A percentile compares a stretch with the other conserved stretches of the same genome.
phyloP scores from a whole-genome alignment of 2,329 filamentous ascomycete genomes.

The Xylariales sp. region DNA sequence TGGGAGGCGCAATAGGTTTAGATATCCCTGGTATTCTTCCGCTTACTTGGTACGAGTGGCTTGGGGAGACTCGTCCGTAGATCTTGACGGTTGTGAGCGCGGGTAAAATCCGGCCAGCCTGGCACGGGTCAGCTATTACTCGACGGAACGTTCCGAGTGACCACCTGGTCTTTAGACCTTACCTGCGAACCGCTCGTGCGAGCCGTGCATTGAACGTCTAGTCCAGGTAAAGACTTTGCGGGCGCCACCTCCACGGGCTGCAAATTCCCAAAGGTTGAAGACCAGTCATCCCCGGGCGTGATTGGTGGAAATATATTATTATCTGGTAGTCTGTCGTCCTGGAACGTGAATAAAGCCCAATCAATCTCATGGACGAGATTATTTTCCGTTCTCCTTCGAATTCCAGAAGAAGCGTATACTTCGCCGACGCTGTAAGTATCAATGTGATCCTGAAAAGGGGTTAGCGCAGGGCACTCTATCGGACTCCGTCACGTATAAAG shows the following conservation, averaged over 20 bases:
- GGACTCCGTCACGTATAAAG: too few species aligned
- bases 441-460: slow-evolving; percentile 72
- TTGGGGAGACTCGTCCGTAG: slow-evolving; percentile 83
- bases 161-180: slow-evolving; percentile 14
- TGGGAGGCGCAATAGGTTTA: slow-evolving; percentile 28
- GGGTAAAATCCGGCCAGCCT: slow-evolving; percentile 80
- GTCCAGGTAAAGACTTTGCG: slow-evolving; percentile 72
- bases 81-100: slow-evolving; percentile 88
- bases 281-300: slow-evolving; percentile 49
- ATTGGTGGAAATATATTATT: slow-evolving; percentile 74
- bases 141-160: not conserved
- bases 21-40: slow-evolving; percentile 51
- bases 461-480: slow-evolving; percentile 59
- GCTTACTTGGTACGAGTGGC: slow-evolving; percentile 73
- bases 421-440: slow-evolving; percentile 84
- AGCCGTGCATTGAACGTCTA: slow-evolving; percentile 87
- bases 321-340: slow-evolving; percentile 74
- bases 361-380: slow-evolving; percentile 90
- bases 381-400: slow-evolving; percentile 78
- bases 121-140: slow-evolving; percentile 9
- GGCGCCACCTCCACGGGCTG: slow-evolving; percentile 70
- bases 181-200: slow-evolving; percentile 81
- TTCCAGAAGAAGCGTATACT: slow-evolving; percentile 89
- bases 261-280: slow-evolving; percentile 48
- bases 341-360: slow-evolving; percentile 90